Conservation (phyloP, 345 rosid species). For the Citropsis articulata region DNA sequence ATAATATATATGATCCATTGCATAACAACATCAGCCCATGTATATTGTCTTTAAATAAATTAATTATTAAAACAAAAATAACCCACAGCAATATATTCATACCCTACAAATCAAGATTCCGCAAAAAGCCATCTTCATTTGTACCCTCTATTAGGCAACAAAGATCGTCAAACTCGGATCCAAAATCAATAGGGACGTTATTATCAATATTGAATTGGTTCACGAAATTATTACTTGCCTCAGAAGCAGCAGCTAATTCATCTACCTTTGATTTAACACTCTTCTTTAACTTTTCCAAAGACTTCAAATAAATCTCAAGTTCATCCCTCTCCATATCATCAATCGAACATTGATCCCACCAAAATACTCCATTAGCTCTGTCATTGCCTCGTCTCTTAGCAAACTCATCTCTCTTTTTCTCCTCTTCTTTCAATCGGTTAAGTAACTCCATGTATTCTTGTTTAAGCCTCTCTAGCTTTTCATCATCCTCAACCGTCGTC, state of each 20-base stretch:
- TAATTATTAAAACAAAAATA: too few relatives aligned
- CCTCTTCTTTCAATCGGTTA: neutral
- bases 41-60: too few relatives aligned
- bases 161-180: constrained; percentile 1
- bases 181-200: neutral
- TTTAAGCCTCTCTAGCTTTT: neutral
- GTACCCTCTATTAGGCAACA: neutral
- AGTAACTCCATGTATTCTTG: neutral
- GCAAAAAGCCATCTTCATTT: neutral
- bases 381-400: neutral
- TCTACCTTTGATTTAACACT: neutral
- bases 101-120: neutral
- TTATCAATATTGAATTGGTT: neutral
- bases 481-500: neutral
- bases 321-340: constrained; percentile 1
- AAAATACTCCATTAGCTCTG: neutral
- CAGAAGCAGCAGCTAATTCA: neutral
- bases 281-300: neutral
- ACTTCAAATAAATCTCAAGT: neutral
- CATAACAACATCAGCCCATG: too few relatives aligned
- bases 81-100: neutral
- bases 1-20: too few relatives aligned
- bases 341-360: constrained; percentile 7
- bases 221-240: neutral
- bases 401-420: neutral